Evolutionary conservation across 2,329 filamentous ascomycete species (phyloP).

Genomic region (Orbilia quercus): DNA sequence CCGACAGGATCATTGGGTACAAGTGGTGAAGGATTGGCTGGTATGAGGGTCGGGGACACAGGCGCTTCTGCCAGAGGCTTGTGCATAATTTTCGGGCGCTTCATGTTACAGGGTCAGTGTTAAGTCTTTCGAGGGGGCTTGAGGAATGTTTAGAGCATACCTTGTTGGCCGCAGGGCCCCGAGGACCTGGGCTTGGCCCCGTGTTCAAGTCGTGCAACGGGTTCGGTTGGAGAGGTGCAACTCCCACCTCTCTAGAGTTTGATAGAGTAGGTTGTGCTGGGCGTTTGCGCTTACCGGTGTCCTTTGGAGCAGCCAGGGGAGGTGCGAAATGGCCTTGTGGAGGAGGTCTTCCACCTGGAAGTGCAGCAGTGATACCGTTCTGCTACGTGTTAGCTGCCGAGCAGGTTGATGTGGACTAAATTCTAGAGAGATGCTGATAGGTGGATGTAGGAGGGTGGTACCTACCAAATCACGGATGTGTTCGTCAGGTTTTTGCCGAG

Average conservation of each 20-base stretch:
- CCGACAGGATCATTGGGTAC: constrained; percentile 77
- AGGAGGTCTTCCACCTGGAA: constrained; percentile 72
- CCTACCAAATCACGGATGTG: constrained; percentile 62
- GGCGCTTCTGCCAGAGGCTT: constrained; percentile 68
- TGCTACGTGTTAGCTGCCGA: constrained; percentile 12
- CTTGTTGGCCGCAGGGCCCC: constrained; percentile 48
- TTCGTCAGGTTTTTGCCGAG: constrained; percentile 70
- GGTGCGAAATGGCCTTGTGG: constrained; percentile 95
- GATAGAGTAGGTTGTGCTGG: constrained; percentile 39
- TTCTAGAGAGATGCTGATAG: neutral
- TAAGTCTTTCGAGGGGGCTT: constrained; percentile 59
- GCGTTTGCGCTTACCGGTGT: constrained; percentile 80
- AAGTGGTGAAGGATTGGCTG: constrained; percentile 86
- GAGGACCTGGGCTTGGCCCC: constrained; percentile 35
- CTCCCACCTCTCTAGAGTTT: constrained; percentile 34
- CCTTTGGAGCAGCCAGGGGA: constrained; percentile 81
- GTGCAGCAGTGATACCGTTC: constrained; percentile 34
- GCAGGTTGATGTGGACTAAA: neutral
- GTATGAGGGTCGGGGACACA: constrained; percentile 87
- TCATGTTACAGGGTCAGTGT: no score
- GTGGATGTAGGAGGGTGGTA: no score
- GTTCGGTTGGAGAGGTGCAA: constrained; percentile 40
- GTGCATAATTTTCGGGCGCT: constrained; percentile 81
- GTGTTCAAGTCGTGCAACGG: constrained; percentile 35
- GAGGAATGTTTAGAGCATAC: constrained; percentile 16